These are phyloP conservation scores for Tolypocladium amazonense DNA, from an alignment of 2,329 filamentous ascomycete genomes.

Conservation along the genomic window DNA sequence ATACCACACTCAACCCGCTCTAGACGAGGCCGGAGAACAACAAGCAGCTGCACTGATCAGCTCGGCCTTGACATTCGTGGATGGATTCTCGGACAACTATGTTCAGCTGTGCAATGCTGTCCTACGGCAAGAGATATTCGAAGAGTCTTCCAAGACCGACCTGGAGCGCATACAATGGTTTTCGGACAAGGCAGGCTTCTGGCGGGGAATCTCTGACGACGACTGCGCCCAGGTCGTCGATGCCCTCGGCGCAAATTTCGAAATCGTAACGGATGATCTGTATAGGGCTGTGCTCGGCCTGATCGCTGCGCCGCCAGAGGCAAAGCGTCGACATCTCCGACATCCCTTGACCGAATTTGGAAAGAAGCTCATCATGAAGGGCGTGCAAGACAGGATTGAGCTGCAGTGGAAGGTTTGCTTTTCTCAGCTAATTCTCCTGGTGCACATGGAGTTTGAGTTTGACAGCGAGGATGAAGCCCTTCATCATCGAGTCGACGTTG, in stretches of 20 bases:
- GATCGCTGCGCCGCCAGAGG: slow-evolving; percentile 33
- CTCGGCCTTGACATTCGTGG: slow-evolving; percentile 59
- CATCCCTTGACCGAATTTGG: slow-evolving; percentile 64
- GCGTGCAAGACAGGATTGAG: slow-evolving; percentile 68
- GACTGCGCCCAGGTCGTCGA: slow-evolving; percentile 61
- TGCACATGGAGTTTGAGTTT: slow-evolving; percentile 78
- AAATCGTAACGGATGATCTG: slow-evolving; percentile 41
- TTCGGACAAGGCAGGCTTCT: slow-evolving; percentile 69
- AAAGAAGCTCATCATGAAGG: slow-evolving; percentile 60
- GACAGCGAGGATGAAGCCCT: slow-evolving; percentile 61
- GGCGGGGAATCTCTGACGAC: slow-evolving; percentile 71
- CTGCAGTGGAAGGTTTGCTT: slow-evolving; percentile 65
- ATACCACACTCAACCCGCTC: slow-evolving; percentile 51
- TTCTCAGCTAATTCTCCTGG: slow-evolving; percentile 70
- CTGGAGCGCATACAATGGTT: slow-evolving; percentile 67
- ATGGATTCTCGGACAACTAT: slow-evolving; percentile 59
- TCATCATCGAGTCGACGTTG: slow-evolving; percentile 51
- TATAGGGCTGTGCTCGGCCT: slow-evolving; percentile 41
- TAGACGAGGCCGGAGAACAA: slow-evolving; percentile 38
- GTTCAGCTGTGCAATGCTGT: slow-evolving; percentile 56
- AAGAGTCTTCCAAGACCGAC: slow-evolving; percentile 59
- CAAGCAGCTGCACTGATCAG: slow-evolving; percentile 53
- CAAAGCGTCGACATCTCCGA: slow-evolving; percentile 32
- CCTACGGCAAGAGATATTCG: slow-evolving; percentile 62
- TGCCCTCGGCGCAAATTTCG: slow-evolving; percentile 56